Conservation (phyloP, 371 early-diverging fungal genomes). For the Rhizopus arrhizus region DNA sequence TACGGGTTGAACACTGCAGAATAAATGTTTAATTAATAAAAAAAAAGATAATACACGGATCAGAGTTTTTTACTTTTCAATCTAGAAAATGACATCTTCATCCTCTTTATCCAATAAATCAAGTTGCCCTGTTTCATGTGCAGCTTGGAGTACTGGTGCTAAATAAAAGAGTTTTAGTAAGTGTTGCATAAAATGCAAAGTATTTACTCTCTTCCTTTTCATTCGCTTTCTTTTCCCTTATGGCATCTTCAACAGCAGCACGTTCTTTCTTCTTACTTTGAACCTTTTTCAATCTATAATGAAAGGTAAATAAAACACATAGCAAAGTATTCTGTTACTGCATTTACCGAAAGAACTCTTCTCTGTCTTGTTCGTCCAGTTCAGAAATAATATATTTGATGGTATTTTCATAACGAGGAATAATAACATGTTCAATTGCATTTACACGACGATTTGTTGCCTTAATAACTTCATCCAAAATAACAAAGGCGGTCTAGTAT, state of each 20-base stretch:
- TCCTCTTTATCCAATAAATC: constrained; percentile 59
- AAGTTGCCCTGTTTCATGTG: constrained; percentile 46
- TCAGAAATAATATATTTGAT: constrained; percentile 96
- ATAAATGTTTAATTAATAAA: neutral
- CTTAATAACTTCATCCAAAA: constrained; percentile 98
- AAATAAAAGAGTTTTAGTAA: constrained; percentile 1
- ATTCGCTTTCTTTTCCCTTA: constrained; percentile 45
- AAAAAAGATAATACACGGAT: neutral
- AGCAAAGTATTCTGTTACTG: neutral
- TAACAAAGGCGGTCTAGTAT: constrained; percentile 73
- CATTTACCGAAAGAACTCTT: constrained; percentile 96
- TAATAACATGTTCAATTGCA: constrained; percentile 98
- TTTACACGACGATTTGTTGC: constrained; percentile 99
- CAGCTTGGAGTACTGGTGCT: constrained; percentile 36
- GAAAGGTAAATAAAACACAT: neutral
- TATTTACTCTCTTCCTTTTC: constrained; percentile 24
- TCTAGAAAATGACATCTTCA: constrained; percentile 58
- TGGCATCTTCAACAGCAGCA: constrained; percentile 2
- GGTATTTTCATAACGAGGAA: constrained; percentile 98
- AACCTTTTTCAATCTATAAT: constrained; percentile 90
- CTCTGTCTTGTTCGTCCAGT: constrained; percentile 99
- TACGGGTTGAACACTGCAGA: neutral
- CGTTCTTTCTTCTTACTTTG: constrained; percentile 95
- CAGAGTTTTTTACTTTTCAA: neutral
- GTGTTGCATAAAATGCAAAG: neutral